Evolutionary conservation across 129 eudicot species (phyloP), one percentile per base, ranked within the genome.

Genomic region (Helianthus annuus): DNA sequence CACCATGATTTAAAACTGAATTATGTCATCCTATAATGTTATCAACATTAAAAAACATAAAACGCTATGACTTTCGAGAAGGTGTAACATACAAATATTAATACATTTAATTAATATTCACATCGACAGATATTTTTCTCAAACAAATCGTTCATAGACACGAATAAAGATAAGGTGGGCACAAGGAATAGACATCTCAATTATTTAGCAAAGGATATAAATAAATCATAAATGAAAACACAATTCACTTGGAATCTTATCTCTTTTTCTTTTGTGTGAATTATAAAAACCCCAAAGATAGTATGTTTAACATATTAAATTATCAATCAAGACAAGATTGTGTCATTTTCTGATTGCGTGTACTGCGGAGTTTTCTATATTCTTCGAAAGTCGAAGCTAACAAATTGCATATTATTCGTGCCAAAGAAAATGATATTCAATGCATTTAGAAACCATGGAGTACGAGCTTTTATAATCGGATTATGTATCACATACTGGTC

Each of bases 101-200:
- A 34, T 6, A 1, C 4, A 16, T 36, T 12, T 4, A 36, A 57
- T 48, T 4, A 36, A 57, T 48, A 46, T 44, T 27, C 52, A 42
- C 17, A 15, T 42, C 67, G 19, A 54, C 44, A 15, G 51, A 54
- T 27, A 42, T 7, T 12, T 4, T 34, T 15, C 32, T 6, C 51
- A 7, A 60, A 34, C 19, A 34, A 9, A 60, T 60, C 5, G 22
- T 12, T 32, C 65, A 24, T 24, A 5, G 36, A 1, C 40, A 52
- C 38, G 66, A 17, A 78, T 54, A 29, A 34, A 52, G 77, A 64
- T 78, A 71, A 78, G 70, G 77, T 71, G 68, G 77, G 73, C 77
- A 52, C 82, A 78, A 8, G 6, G 60, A 70, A 71, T 78, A 24
- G 77, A 70, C 81, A 34, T 53, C 73, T 64, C 77, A 64, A 71